phyloP scores from a whole-genome alignment of 1,284 basidiomycete genomes.

The Papiliotrema nemorosa region DNA sequence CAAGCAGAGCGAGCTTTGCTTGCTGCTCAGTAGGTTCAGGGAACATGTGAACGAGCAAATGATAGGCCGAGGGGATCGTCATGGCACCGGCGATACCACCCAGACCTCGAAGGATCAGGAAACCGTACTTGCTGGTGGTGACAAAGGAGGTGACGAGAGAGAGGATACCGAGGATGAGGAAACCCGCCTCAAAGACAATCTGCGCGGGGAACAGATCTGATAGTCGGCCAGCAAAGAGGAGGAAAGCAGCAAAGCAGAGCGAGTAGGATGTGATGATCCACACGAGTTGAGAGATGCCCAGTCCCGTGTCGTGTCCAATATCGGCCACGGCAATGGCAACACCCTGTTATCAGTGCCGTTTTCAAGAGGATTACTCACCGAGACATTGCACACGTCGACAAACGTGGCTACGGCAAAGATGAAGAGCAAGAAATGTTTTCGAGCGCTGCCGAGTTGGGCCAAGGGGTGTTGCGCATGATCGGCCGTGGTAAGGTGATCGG shows the following conservation, averaged over 20 bases:
- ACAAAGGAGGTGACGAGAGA: constrained; percentile 39
- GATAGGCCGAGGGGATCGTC: constrained; percentile 39
- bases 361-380: not conserved
- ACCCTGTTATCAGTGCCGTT: no score
- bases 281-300: constrained; percentile 29
- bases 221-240: constrained; percentile 43
- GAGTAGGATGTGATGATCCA: constrained; percentile 41
- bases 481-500: not conserved
- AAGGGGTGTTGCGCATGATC: constrained; percentile 13
- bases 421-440: constrained; percentile 22
- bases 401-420: constrained; percentile 34
- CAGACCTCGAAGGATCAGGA: constrained; percentile 43
- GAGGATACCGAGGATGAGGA: constrained; percentile 32
- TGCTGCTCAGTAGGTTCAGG: constrained; percentile 36
- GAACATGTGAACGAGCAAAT: constrained; percentile 41
- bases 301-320: constrained; percentile 26
- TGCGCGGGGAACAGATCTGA: constrained; percentile 40
- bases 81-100: constrained; percentile 38
- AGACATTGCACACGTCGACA: constrained; percentile 15
- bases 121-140: constrained; percentile 45
- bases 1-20: constrained; percentile 29
- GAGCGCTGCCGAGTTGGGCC: constrained; percentile 7
- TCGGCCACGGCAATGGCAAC: constrained; percentile 33
- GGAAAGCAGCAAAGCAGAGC: constrained; percentile 35
- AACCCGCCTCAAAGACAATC: constrained; percentile 39